Conservation (phyloP, 139 green algal species). For the Tetradesmus obliquus region DNA sequence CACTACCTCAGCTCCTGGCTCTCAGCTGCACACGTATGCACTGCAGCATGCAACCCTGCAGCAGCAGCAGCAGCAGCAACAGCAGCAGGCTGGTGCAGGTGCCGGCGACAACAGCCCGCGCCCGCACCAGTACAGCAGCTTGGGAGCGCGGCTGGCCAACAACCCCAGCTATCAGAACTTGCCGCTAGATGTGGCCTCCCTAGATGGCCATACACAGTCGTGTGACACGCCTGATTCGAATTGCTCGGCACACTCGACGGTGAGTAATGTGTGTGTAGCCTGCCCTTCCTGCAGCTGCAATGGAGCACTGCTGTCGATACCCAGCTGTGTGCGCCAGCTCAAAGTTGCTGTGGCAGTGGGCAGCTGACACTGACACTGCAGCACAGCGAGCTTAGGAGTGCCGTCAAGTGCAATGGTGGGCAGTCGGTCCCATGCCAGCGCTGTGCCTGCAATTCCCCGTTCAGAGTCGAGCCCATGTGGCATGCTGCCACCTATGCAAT, state of each 20-base stretch:
- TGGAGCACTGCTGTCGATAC: no score
- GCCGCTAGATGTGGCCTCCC: constrained; percentile 7
- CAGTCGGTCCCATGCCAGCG: no score
- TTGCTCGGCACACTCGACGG: neutral
- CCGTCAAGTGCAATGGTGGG: no score
- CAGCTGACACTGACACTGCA: no score
- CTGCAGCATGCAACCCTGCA: constrained; percentile 37
- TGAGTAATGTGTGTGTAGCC: neutral
- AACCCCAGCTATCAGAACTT: neutral
- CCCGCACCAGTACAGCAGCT: neutral
- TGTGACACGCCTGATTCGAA: constrained; percentile 9
- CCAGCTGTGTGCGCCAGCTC: no score
- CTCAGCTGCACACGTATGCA: constrained; percentile 33
- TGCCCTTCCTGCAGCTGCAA: no score
- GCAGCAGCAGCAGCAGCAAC: constrained; percentile 22
- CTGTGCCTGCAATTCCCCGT: no score
- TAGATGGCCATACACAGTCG: neutral
- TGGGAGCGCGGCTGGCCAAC: neutral
- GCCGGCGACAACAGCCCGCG: neutral
- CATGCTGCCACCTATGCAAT: neutral
- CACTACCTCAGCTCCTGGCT: constrained; percentile 1
- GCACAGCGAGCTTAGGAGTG: no score
- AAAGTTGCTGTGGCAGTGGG: no score
- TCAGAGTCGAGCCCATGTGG: no score
- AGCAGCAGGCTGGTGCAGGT: neutral